A percentile compares a stretch with the other conserved stretches of the same genome.
These are phyloP conservation scores for Globisporangium abappressorium DNA, from an alignment of 352 stramenopile genomes.

Conservation along the genomic window DNA sequence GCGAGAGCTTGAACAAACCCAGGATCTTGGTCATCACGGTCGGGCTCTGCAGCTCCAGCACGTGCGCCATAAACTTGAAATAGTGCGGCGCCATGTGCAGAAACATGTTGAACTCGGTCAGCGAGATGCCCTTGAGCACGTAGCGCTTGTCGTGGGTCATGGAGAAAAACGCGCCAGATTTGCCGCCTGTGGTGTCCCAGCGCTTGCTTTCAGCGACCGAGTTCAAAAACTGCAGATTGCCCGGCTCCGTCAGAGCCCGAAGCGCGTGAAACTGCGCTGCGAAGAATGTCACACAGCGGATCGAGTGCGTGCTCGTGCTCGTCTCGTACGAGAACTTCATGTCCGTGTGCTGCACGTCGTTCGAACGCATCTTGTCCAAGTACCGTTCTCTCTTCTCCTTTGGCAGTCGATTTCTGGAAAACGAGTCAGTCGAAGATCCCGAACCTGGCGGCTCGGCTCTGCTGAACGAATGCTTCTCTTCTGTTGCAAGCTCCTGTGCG, in stretches of 20 bases:
- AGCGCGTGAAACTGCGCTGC: conserved; percentile 81
- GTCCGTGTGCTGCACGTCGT: conserved; percentile 72
- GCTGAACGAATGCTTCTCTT: conserved; percentile 10
- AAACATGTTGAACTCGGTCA: conserved; percentile 90
- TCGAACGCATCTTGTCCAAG: conserved; percentile 63
- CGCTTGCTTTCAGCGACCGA: conserved; percentile 74
- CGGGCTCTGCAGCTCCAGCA: conserved; percentile 50
- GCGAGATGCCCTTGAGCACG: conserved; percentile 81
- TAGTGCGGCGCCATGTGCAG: conserved; percentile 86
- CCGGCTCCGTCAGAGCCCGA: conserved; percentile 54
- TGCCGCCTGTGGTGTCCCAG: conserved; percentile 78
- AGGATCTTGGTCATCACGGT: conserved; percentile 87
- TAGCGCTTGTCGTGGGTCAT: conserved; percentile 84
- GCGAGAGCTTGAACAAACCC: conserved; percentile 75
- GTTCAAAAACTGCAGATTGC: conserved; percentile 80
- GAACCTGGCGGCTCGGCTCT: conserved; percentile 3
- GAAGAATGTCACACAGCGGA: conserved; percentile 77
- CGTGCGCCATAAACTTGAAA: conserved; percentile 79
- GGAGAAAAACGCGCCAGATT: conserved; percentile 85
- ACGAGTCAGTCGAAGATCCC: conserved; percentile 6
- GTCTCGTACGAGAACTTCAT: conserved; percentile 74
- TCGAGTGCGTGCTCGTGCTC: conserved; percentile 46
- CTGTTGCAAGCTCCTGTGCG: conserved; percentile 34
- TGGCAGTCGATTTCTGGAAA: conserved; percentile 20
- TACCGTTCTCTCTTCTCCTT: conserved; percentile 51